Evolutionary conservation across 2,329 filamentous ascomycete species (phyloP), one percentile per base, ranked within the genome.

Genomic region (Colletotrichum aenigma): DNA sequence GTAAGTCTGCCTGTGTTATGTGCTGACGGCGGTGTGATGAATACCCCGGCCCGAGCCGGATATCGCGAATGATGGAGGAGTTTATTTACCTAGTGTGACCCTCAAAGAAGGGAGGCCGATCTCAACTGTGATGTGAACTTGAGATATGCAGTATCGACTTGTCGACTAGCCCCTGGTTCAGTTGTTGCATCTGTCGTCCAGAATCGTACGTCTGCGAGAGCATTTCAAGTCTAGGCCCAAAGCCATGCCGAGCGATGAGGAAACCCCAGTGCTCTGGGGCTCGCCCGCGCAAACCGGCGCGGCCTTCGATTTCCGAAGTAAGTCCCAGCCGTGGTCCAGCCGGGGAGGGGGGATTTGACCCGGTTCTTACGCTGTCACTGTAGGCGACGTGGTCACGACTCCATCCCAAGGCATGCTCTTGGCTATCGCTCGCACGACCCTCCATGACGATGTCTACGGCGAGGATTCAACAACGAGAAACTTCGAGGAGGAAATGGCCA

Each of bases 381-480:
- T 77, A 92, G 90, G 90, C 81, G 93, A 95, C 82, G 91, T 91
- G 7, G 88, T 94, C 81, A 95, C 93, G 4, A 93, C 92, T 2
- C 93, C 93, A 8, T 94, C 93, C 0, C 80, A 87, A 5, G 89
- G 91, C 28, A 96, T 96, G 94, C 90, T 96, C 43, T 84, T 88
- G 48, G 93, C 94, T 13, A 95, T 96, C 79, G 86, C 90, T 75
- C 88, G 90, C 70, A 92, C 92, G 24, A 94, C 93, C 3, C 89
- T 96, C 36, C 89, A 93, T n/a, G 94, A 96, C 84, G 94, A 96
- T 82, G 94, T 96, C 74, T 94, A 93, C 81, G 85, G 88, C 79
- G 93, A 95, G 84, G 94, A 96, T 81, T 87, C 90, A 0, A 94
- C 92, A 1, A 96, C 94, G 12, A 90, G 89, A 71, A 85, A 87